Evolutionary conservation across 805 yeast species (phyloP).

Genomic region (Saturnispora zaruensis): DNA sequence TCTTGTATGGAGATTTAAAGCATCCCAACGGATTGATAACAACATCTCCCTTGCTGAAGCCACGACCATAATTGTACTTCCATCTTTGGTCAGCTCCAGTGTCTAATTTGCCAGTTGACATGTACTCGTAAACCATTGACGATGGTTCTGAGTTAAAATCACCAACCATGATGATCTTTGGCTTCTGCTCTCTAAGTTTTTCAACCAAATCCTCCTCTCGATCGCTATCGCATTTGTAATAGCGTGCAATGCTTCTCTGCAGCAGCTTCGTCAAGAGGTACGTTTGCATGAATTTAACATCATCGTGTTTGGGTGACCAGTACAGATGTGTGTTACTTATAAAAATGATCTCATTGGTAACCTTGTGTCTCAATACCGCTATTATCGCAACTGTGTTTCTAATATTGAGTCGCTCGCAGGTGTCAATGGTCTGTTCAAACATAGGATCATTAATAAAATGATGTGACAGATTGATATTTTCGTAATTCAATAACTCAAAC

Average conservation of each 20-base stretch:
- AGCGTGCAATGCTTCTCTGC: conserved; percentile 22
- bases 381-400: conserved; percentile 53
- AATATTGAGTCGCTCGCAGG: conserved; percentile 30
- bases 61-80: conserved; percentile 14
- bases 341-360: conserved; percentile 33
- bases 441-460: conserved; percentile 19
- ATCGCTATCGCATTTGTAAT: conserved; percentile 8
- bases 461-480: conserved; percentile 28
- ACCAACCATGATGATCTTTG: conserved; percentile 41
- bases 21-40: conserved; percentile 12
- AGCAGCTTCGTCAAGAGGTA: conserved; percentile 34
- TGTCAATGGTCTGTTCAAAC: conserved; percentile 29
- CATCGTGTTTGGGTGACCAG: conserved; percentile 45
- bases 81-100: conserved; percentile 16
- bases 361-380: conserved; percentile 38
- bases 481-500: conserved; percentile 34
- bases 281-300: conserved; percentile 47
- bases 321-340: conserved; percentile 55
- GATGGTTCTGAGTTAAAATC: conserved; percentile 47
- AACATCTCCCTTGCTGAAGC: conserved; percentile 8
- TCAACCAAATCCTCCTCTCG: conserved; percentile 14
- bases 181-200: conserved; percentile 11
- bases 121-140: conserved; percentile 41
- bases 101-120: conserved; percentile 26
- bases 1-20: conserved; percentile 25